These are phyloP conservation scores for Yarrowia keelungensis DNA, from an alignment of 805 yeast species.

Conservation along the genomic window DNA sequence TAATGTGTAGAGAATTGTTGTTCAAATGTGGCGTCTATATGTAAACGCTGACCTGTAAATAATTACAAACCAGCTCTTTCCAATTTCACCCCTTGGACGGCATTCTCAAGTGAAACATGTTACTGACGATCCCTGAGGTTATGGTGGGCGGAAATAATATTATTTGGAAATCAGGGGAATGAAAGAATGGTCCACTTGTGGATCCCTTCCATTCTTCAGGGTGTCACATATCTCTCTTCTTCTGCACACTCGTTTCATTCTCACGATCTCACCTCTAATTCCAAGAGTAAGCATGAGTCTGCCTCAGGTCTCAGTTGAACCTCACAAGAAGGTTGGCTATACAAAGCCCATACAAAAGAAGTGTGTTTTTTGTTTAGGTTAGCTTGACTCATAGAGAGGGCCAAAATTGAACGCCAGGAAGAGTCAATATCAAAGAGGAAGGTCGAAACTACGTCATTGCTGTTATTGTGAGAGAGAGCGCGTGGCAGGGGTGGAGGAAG, in stretches of 20 bases:
- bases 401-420: neutral
- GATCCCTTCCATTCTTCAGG: neutral
- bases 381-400: neutral
- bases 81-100: too few relatives aligned
- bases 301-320: slow-evolving; percentile 3
- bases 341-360: too few relatives aligned
- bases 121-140: neutral
- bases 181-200: too few relatives aligned
- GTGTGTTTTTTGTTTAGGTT: too few relatives aligned
- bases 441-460: slow-evolving; percentile 1
- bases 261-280: neutral
- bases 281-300: neutral
- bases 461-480: neutral
- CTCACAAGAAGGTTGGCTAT: neutral
- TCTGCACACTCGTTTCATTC: slow-evolving; percentile 1
- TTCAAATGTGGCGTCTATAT: too few relatives aligned
- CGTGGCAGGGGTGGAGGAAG: too few relatives aligned
- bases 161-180: too few relatives aligned
- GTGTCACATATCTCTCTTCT: neutral
- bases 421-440: slow-evolving; percentile 9
- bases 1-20: too few relatives aligned
- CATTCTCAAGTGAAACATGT: neutral
- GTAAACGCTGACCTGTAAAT: too few relatives aligned
- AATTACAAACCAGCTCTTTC: too few relatives aligned
- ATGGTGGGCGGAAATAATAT: too few relatives aligned